Evolutionary conservation across 129 eudicot genomes (phyloP), one percentile per base, ranked within the genome.

Genomic region (Solidago caesia): DNA sequence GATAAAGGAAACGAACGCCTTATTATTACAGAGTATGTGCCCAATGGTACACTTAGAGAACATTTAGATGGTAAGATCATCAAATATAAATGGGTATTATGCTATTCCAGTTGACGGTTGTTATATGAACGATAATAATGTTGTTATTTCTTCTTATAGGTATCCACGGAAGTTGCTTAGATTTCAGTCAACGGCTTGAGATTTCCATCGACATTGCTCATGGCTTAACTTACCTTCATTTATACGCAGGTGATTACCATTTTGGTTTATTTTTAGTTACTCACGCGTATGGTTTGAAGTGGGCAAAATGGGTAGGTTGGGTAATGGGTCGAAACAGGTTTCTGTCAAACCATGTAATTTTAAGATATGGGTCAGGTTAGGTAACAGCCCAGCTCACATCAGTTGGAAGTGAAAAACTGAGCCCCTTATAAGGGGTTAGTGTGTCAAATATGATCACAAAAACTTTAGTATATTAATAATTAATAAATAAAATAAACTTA

Each of bases 11-110:
- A 80, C 58, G 98, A 94, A 27, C 96, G 91, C 7, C 87, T 94
- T 74, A 88, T 94, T 49, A 86, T 90, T 41, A 88, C 98, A 4
- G 97, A 94, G 73, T 94, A 83, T 68, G 97, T 90, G 53, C 80
- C 98, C 60, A 94, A 91, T 76, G 98, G 98, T 77, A 90, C 93
- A 67, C 98, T 94, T 26, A 82, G 98, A 82, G 96, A 94, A 72
- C 97, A 94, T 84, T 79, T 94, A 64, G 98, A 94, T 82, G 98
- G 98, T 94, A 88, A 83, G 82, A 56, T 70, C 72, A 64, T 67
- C 16, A 71, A 29, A 58, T 69, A 9, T 25, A 61, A 16, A 52
- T n/a, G 42, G 5, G 9, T 49, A 69, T 42, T n/a, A 48, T 16
- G 79, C 58, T 39, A 26, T 44, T 64, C 7, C 29, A 68, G 11